phyloP scores from a whole-genome alignment of 164 flowering plant genomes.

The Vitis cinerea region DNA sequence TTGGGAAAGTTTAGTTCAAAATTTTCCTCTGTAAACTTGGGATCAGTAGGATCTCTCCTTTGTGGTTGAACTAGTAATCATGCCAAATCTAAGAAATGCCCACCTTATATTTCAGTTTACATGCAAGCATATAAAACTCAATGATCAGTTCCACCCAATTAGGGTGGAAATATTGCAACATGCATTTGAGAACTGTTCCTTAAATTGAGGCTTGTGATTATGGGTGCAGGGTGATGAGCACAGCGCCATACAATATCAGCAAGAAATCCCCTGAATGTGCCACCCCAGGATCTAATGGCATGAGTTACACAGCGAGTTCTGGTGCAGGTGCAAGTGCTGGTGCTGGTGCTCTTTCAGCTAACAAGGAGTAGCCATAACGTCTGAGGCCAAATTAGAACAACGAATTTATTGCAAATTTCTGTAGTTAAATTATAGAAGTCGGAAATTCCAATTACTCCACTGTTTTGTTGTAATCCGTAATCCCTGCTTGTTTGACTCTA shows the following conservation, averaged over 20 bases:
- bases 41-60: background rate
- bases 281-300: slow-evolving; percentile 19
- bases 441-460: background rate
- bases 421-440: background rate
- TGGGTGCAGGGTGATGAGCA: slow-evolving; percentile 37
- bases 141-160: background rate
- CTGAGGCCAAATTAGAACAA: slow-evolving; percentile 2
- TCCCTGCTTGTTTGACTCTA: slow-evolving; percentile 10
- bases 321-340: slow-evolving; percentile 7
- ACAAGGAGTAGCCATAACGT: slow-evolving; percentile 4
- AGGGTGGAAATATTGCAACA: background rate
- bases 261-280: slow-evolving; percentile 30
- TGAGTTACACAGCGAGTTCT: slow-evolving; percentile 14
- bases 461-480: background rate
- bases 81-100: background rate
- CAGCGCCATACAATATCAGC: slow-evolving; percentile 38
- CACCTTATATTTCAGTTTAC: background rate
- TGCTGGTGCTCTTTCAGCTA: background rate
- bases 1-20: no score
- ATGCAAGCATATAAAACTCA: background rate
- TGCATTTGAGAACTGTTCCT: background rate
- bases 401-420: slow-evolving; percentile 5
- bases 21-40: no score
- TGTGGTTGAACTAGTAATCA: background rate
- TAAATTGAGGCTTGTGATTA: background rate